Percentiles rank a stretch among this genome's conserved stretches.
Evolutionary conservation across 1,284 basidiomycete species (phyloP).

Genomic region (Earliella scabrosa): DNA sequence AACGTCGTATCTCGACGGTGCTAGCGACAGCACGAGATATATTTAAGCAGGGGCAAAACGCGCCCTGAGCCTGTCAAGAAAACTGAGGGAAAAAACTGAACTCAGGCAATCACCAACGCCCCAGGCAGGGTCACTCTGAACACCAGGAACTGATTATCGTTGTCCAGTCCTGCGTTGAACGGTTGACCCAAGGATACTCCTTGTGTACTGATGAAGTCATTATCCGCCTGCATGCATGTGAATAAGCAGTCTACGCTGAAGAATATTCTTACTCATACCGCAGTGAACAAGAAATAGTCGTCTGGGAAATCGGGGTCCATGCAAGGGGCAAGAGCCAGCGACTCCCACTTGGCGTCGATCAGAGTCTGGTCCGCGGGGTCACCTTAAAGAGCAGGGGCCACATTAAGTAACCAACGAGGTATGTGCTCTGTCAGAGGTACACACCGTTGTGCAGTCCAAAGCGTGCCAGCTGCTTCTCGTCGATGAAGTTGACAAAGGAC

Average conservation of each 20-base stretch:
- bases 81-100: too few relatives aligned
- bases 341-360: conserved; percentile 73
- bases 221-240: conserved; percentile 50
- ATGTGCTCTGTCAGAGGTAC: neutral
- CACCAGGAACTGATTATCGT: conserved; percentile 70
- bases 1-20: too few relatives aligned
- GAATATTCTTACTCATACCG: too few relatives aligned
- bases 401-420: too few relatives aligned
- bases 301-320: conserved; percentile 54
- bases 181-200: conserved; percentile 58
- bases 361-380: conserved; percentile 53
- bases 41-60: too few relatives aligned
- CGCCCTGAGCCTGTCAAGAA: too few relatives aligned
- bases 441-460: conserved; percentile 66
- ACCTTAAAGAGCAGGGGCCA: too few relatives aligned
- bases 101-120: too few relatives aligned
- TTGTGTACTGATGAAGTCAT: conserved; percentile 66
- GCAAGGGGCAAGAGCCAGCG: conserved; percentile 60
- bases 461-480: conserved; percentile 54
- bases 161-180: conserved; percentile 57
- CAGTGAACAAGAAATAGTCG: conserved; percentile 71
- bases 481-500: conserved; percentile 58
- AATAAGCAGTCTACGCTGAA: neutral
- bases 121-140: conserved; percentile 67
- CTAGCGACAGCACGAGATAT: too few relatives aligned